phyloP scores from a whole-genome alignment of 805 yeast genomes.

The Nakazawaea holstii region DNA sequence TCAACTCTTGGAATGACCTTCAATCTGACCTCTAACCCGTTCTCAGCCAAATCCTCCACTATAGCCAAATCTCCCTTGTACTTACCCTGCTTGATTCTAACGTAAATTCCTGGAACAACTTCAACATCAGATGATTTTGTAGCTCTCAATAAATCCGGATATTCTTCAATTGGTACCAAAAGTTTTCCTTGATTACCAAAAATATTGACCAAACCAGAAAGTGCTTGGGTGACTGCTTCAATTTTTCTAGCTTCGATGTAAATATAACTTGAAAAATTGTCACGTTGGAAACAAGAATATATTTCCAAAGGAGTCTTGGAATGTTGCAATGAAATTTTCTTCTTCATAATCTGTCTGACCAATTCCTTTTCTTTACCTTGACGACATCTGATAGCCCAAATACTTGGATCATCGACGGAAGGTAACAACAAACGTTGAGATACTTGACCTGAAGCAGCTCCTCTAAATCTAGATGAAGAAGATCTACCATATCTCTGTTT shows the following conservation, averaged over 20 bases:
- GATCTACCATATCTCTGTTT: conserved; percentile 90
- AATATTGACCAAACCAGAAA: conserved; percentile 85
- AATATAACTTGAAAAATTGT: conserved; percentile 84
- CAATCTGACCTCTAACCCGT: conserved; percentile 91
- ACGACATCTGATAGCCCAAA: conserved; percentile 93
- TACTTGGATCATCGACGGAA: conserved; percentile 92
- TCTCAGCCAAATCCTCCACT: conserved; percentile 89
- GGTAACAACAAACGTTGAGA: conserved; percentile 93
- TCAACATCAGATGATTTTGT: conserved; percentile 84
- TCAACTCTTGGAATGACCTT: conserved; percentile 91
- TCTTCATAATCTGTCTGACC: conserved; percentile 78
- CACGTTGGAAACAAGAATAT: conserved; percentile 88
- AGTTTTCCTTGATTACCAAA: conserved; percentile 60
- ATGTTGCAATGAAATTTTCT: conserved; percentile 72
- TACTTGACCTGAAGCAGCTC: conserved; percentile 74
- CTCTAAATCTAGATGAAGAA: conserved; percentile 74
- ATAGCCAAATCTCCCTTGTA: conserved; percentile 91
- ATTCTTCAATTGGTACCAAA: conserved; percentile 91
- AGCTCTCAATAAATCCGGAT: conserved; percentile 88
- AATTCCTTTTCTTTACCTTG: conserved; percentile 91
- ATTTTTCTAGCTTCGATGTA: conserved; percentile 93
- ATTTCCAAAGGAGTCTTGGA: conserved; percentile 79
- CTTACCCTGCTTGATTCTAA: conserved; percentile 84
- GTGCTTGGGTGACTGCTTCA: conserved; percentile 84
- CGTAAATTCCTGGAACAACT: conserved; percentile 87